Conservation (phyloP, 2,329 filamentous ascomycete genomes). For the Diplodia sapinea region DNA sequence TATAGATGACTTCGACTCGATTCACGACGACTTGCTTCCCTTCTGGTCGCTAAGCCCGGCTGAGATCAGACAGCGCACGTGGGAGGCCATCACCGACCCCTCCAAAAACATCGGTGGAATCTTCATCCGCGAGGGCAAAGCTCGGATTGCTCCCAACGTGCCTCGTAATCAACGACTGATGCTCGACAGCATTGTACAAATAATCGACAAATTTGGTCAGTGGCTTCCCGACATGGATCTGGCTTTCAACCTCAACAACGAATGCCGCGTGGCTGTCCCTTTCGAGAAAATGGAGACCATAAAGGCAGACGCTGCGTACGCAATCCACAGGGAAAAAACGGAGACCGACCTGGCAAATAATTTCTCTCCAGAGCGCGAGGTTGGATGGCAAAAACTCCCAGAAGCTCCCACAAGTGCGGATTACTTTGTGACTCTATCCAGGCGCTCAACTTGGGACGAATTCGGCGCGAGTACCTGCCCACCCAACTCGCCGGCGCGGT, state of each 20-base stretch:
- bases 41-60: constrained; percentile 60
- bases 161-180: constrained; percentile 64
- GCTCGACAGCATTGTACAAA: constrained; percentile 59
- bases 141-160: constrained; percentile 57
- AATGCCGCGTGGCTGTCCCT: constrained; percentile 62
- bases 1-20: constrained; percentile 67
- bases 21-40: constrained; percentile 61
- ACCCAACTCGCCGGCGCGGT: constrained; percentile 34
- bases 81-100: constrained; percentile 58
- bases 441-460: constrained; percentile 49
- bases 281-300: constrained; percentile 39
- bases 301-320: not conserved
- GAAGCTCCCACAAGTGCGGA: constrained; percentile 35
- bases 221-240: constrained; percentile 68
- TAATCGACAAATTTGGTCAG: constrained; percentile 61
- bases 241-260: constrained; percentile 67
- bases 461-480: constrained; percentile 60
- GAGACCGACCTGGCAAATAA: constrained; percentile 34
- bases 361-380: constrained; percentile 49
- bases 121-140: constrained; percentile 60
- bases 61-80: constrained; percentile 59
- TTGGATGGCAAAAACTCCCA: constrained; percentile 47
- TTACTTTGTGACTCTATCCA: constrained; percentile 45
- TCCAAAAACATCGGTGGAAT: constrained; percentile 64
- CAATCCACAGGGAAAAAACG: not conserved